Evolutionary conservation across 2,329 filamentous ascomycete species (phyloP).

Genomic region (Xylariaceae sp.): DNA sequence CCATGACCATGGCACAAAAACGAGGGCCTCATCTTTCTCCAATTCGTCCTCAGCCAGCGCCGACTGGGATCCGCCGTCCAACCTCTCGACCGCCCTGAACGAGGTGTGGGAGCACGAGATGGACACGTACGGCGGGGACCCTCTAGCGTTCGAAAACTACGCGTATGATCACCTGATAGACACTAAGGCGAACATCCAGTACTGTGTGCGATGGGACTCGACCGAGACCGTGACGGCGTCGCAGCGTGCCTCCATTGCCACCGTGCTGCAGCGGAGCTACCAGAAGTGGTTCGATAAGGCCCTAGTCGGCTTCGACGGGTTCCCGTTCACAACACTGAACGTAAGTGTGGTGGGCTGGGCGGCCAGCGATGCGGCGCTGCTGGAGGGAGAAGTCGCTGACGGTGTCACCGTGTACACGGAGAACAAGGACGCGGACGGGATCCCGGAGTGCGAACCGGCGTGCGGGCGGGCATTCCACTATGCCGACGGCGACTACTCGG

Average conservation of each 20-base stretch:
- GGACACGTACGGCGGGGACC: slow-evolving; percentile 2
- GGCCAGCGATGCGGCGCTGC: slow-evolving; percentile 1
- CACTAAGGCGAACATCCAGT: slow-evolving; percentile 4
- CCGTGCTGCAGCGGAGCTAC: slow-evolving; percentile 1
- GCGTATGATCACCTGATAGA: slow-evolving; percentile 11
- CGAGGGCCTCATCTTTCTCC: not conserved
- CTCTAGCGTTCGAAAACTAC: slow-evolving; percentile 2
- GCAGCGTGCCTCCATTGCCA: slow-evolving; percentile 4
- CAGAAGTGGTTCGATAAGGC: slow-evolving; percentile 4
- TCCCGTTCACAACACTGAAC: slow-evolving; percentile 3
- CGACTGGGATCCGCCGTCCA: slow-evolving; percentile 3
- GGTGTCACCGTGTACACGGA: slow-evolving; percentile 2
- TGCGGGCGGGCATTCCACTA: slow-evolving; percentile 6
- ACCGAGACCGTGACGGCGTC: slow-evolving; percentile 1
- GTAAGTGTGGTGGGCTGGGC: slow-evolving; percentile 8
- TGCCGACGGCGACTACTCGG: slow-evolving; percentile 8
- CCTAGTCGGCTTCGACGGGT: slow-evolving; percentile 6
- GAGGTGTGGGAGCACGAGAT: slow-evolving; percentile 8
- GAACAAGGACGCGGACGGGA: slow-evolving; percentile 1
- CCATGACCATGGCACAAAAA: not conserved
- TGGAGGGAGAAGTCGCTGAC: not conserved
- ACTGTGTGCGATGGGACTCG: slow-evolving; percentile 9
- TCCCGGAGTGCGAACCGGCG: slow-evolving; percentile 7
- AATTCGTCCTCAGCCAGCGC: not conserved
- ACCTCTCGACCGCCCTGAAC: not conserved